Base-by-base conservation (phyloP, 2,329 filamentous ascomycete genomes). In the Cladophialophora yegresii region DNA sequence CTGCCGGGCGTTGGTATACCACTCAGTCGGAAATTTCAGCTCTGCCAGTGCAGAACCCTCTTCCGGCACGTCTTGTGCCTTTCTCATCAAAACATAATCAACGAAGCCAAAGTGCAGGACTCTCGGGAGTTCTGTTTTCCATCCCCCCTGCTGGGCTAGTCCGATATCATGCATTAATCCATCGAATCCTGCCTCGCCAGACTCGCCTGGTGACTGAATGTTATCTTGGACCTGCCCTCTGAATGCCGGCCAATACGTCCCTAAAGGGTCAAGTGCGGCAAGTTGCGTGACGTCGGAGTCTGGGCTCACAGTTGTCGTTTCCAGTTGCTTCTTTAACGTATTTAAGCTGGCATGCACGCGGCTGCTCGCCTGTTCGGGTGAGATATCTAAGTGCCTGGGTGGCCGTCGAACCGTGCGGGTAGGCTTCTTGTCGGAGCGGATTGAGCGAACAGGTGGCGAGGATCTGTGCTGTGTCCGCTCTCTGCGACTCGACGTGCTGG, bases 11-110 rank as follows among this genome's bases (percentile, higher is more conserved):
- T 85, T 87, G 0, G 93, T 92, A 73, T 89, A 98, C 93, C 93
- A 98, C 75, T 99, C 95, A 60, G 88, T 84, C 0, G 95, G 95
- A 75, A 87, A 92, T n/a, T 92, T 86, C 69, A 96, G 80, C 50
- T 70, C 70, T 3, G 64, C 43, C 12, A 64, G 30, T 45, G 32
- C 43, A 47, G 59, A 58, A 22, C 36, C 33, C 22, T 50, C 40
- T 40, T 45, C 36, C 7, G 61, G 40, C 26, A 49, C 47, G 33
- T 61, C 30, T 53, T 63, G 32, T 50, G 58, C 53, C 33, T 47
- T 66, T 54, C 54, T 49, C 40, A 28, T 36, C 3, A 71, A 56
- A 50, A 67, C 66, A 51, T 63, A 59, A 56, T 71, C 70, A 58
- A 71, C 67, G 58, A 70, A 71, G 9, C 54, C 66, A 59, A 67